phyloP scores from a whole-genome alignment of 164 flowering plant species.

The Amborella trichopoda region DNA sequence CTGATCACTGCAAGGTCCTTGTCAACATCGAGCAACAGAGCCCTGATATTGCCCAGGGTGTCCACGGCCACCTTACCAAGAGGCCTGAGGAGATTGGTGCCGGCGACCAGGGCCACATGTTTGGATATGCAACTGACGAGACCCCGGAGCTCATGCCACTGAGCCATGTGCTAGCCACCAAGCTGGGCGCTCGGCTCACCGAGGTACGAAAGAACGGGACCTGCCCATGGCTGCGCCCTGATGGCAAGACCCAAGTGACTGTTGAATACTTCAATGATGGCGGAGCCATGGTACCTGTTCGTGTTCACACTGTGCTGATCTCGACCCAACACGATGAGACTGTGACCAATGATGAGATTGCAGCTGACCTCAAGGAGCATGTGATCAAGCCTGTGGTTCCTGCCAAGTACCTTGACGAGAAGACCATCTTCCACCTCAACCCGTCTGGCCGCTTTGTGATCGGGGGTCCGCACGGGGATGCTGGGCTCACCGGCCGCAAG shows the following conservation, averaged over 20 bases:
- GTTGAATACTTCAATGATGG: conserved; percentile 62
- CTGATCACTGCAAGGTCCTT: conserved; percentile 72
- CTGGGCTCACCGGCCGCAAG: conserved; percentile 74
- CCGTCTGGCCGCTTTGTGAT: conserved; percentile 77
- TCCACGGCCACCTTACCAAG: conserved; percentile 81
- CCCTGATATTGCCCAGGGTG: conserved; percentile 86
- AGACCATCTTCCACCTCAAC: conserved; percentile 77
- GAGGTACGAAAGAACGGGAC: conserved; percentile 71
- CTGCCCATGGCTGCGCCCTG: conserved; percentile 66
- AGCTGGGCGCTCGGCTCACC: conserved; percentile 66
- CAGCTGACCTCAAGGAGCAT: conserved; percentile 73
- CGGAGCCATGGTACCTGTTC: conserved; percentile 72
- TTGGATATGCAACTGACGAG: conserved; percentile 83
- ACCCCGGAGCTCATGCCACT: conserved; percentile 75
- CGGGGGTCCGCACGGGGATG: conserved; percentile 82
- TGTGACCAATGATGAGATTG: conserved; percentile 64
- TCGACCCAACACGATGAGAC: conserved; percentile 82
- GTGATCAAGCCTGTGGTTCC: conserved; percentile 68
- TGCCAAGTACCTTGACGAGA: conserved; percentile 66
- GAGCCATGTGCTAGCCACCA: conserved; percentile 71
- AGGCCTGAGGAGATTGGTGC: conserved; percentile 85
- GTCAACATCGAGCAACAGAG: conserved; percentile 83
- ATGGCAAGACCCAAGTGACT: conserved; percentile 77
- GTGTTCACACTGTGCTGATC: conserved; percentile 74
- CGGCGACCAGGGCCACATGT: conserved; percentile 86